phyloP scores from a whole-genome alignment of 228 moss, liverwort and hornwort genomes.

The Sphagnum magellanicum region DNA sequence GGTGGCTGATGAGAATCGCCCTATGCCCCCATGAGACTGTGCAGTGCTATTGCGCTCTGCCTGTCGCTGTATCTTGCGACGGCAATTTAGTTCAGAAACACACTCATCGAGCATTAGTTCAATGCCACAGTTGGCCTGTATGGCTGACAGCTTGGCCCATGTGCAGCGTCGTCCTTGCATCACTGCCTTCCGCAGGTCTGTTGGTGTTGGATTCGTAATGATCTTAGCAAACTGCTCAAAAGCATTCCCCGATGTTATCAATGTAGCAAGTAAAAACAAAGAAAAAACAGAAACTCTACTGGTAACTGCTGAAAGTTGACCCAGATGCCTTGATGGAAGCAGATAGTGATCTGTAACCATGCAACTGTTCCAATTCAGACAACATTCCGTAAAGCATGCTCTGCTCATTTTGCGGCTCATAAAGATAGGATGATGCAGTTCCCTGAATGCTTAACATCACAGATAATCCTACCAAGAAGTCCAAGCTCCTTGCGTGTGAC shows the following conservation, averaged over 20 bases:
- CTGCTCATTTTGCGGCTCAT: too few species aligned
- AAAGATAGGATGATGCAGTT: too few species aligned
- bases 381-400: too few species aligned
- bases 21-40: conserved; percentile 41
- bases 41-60: conserved; percentile 43
- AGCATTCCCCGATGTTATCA: neutral
- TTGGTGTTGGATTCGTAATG: conserved; percentile 80
- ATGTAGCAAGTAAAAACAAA: too few species aligned
- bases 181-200: conserved; percentile 84
- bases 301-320: too few species aligned
- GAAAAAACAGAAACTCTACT: too few species aligned
- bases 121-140: conserved; percentile 97
- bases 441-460: too few species aligned
- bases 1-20: conserved; percentile 18
- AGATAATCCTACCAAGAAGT: too few species aligned
- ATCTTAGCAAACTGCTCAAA: conserved; percentile 73
- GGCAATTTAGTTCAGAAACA: conserved; percentile 80
- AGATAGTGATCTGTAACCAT: too few species aligned
- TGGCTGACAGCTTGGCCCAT: conserved; percentile 96
- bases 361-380: too few species aligned
- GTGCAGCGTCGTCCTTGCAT: conserved; percentile 89
- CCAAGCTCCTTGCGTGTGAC: too few species aligned
- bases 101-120: conserved; percentile 97
- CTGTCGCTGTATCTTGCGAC: conserved; percentile 71
- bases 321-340: too few species aligned